These are phyloP conservation scores for Trametes cingulata DNA, from an alignment of 768 basidiomycete genomes.

Conservation along the genomic window DNA sequence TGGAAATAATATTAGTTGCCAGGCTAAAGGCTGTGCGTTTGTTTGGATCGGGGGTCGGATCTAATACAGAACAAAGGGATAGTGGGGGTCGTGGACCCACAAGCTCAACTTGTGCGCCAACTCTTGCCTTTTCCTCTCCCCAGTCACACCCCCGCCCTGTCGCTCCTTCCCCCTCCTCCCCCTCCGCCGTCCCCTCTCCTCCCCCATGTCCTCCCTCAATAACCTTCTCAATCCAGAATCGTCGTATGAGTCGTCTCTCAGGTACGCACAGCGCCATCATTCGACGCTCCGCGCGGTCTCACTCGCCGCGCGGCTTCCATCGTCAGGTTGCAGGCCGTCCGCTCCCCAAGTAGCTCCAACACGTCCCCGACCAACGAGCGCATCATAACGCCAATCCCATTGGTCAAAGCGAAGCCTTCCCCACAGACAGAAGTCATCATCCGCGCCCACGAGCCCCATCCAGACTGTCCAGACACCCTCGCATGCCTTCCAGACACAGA, in stretches of 20 bases:
- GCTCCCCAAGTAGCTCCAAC: slow-evolving; percentile 23
- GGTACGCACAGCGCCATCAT: slow-evolving; percentile 18
- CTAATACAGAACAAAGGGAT: slow-evolving; percentile 27
- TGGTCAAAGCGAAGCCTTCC: slow-evolving; percentile 8
- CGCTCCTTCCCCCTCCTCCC: slow-evolving; percentile 15
- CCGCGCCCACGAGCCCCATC: slow-evolving; percentile 48
- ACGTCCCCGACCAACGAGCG: slow-evolving; percentile 21
- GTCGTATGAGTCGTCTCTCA: slow-evolving; percentile 24
- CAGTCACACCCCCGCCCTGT: slow-evolving; percentile 16
- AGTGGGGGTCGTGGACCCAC: slow-evolving; percentile 29
- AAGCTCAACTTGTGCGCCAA: slow-evolving; percentile 28
- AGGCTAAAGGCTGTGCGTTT: slow-evolving; percentile 22
- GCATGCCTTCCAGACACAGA: slow-evolving; percentile 78
- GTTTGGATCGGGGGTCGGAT: slow-evolving; percentile 26
- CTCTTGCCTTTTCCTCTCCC: slow-evolving; percentile 29
- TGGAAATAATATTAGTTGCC: not conserved
- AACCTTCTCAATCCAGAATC: slow-evolving; percentile 33
- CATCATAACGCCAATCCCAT: not conserved
- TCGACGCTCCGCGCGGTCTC: slow-evolving; percentile 7
- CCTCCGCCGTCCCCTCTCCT: slow-evolving; percentile 16
- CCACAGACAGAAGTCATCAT: slow-evolving; percentile 22
- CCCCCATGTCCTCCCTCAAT: slow-evolving; percentile 31
- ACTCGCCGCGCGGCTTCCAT: not conserved
- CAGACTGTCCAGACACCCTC: slow-evolving; percentile 76
- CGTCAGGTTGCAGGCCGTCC: slow-evolving; percentile 18